Base-by-base conservation (phyloP, 2,329 filamentous ascomycete genomes). In the Pseudogymnoascus sp. region DNA sequence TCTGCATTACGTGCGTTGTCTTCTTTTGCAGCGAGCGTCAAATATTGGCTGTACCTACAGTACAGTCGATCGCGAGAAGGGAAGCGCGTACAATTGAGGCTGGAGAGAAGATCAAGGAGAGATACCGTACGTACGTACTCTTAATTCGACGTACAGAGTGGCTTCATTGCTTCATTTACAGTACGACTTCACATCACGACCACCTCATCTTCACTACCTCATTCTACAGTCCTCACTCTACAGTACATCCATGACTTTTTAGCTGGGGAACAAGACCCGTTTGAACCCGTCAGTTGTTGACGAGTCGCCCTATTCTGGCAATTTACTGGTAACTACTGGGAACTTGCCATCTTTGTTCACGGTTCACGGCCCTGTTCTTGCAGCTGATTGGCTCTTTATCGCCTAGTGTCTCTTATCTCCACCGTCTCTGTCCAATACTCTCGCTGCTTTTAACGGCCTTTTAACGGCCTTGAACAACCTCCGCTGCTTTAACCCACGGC, bases 351-450 rank as follows among this genome's bases (percentile, higher is more conserved):
- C 40, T 26, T 45, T 45, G n/a, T 45, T 45, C 18, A 47, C 42
- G 10, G 21, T 26, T 26, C 40, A 45, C 40, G 21, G 40, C 12
- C 10, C 10, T 23, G 40, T 59, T 39, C 61, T 63, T 2, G 40
- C 16, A 26, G 61, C 61, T 63, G 61, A 63, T 63, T 63, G 16
- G 26, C 26, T 59, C 29, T 18, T 11, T 63, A 21, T 57, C 23
- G 6, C 45, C 26, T 63, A 63, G 62, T 63, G 42, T 34, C 39
- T 16, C 10, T 11, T n/a, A 18, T 36, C 31, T 37, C 62, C 31
- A 51, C 62, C 62, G 26, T 16, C 21, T 63, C 37, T 21, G 45
- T 63, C 40, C 29, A 31, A 59, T 37, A 12, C 42, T 14, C 61
- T 59, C 42, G 61, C 61, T 37, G 61, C 61, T 34, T 63, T 54